Evolutionary conservation across 176 grass and related monocot genomes (phyloP).

Genomic region (Themeda triandra): DNA sequence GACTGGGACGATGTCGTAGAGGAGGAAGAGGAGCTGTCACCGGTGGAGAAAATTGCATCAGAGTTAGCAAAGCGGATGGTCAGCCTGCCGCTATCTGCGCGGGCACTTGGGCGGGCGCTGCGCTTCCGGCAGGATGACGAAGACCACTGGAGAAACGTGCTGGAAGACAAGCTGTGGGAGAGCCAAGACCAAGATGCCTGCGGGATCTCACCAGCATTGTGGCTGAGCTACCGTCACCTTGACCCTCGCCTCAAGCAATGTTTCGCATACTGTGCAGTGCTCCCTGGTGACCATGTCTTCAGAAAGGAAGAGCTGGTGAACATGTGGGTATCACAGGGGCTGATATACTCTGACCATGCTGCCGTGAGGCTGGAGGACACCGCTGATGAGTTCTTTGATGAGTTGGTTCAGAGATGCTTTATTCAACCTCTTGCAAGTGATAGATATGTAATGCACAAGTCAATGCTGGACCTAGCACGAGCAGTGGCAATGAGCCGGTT

Average conservation of each 20-base stretch:
- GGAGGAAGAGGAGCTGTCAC: neutral
- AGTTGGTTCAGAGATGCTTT: slow-evolving; percentile 29
- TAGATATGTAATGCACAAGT: neutral
- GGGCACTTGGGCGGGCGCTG: slow-evolving; percentile 1
- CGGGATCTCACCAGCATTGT: slow-evolving; percentile 13
- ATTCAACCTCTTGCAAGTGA: slow-evolving; percentile 17
- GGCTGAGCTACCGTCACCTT: slow-evolving; percentile 43
- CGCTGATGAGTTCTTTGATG: slow-evolving; percentile 19
- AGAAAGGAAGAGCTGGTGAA: slow-evolving; percentile 33
- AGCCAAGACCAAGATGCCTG: neutral
- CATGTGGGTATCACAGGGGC: slow-evolving; percentile 39
- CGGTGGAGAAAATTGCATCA: slow-evolving; percentile 7
- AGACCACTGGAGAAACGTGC: slow-evolving; percentile 29
- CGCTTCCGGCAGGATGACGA: slow-evolving; percentile 11
- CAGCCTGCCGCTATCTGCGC: neutral
- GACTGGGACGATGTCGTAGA: slow-evolving; percentile 27
- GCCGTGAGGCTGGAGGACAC: slow-evolving; percentile 18
- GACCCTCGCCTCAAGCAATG: slow-evolving; percentile 46
- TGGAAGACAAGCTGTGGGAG: slow-evolving; percentile 30
- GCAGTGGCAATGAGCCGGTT: neutral
- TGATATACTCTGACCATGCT: slow-evolving; percentile 16
- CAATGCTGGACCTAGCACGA: neutral
- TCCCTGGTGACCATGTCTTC: slow-evolving; percentile 22
- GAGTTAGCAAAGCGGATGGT: slow-evolving; percentile 26
- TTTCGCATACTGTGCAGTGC: slow-evolving; percentile 33